Evolutionary conservation across 768 basidiomycete genomes (phyloP).

Genomic region (Pleurotus salmoneostramineus): DNA sequence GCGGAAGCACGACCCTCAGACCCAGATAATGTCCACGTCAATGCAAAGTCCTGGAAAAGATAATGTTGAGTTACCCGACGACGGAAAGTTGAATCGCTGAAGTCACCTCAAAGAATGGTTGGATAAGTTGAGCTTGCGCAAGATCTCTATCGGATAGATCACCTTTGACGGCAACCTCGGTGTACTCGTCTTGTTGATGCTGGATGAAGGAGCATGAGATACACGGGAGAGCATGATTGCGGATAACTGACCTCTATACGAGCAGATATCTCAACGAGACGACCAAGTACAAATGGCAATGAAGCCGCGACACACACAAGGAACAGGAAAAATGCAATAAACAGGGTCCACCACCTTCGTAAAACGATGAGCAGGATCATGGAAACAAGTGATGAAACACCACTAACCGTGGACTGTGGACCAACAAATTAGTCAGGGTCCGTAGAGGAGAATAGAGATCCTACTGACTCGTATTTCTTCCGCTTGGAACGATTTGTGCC

Average conservation of each 20-base stretch:
- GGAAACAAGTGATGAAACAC: conserved; percentile 15
- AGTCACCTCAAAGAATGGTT: conserved; percentile 23
- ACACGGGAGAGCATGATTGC: neutral
- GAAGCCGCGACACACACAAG: conserved; percentile 20
- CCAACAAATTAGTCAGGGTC: conserved; percentile 13
- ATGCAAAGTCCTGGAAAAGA: conserved; percentile 21
- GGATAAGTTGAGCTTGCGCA: conserved; percentile 20
- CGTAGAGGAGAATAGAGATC: conserved; percentile 4
- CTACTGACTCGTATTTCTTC: conserved; percentile 2
- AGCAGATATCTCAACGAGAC: conserved; percentile 30
- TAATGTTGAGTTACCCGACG: neutral
- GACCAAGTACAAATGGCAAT: conserved; percentile 32
- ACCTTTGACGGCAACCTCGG: conserved; percentile 30
- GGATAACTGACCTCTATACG: conserved; percentile 18
- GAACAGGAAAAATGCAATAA: conserved; percentile 30
- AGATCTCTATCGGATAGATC: conserved; percentile 30
- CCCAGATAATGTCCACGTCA: conserved; percentile 37
- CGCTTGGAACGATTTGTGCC: conserved; percentile 1
- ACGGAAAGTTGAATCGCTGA: neutral
- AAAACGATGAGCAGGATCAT: conserved; percentile 15
- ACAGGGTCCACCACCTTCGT: conserved; percentile 32
- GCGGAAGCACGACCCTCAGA: conserved; percentile 26
- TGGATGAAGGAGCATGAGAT: conserved; percentile 10
- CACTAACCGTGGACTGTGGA: neutral
- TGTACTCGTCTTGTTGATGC: conserved; percentile 28